Conservation (phyloP, 371 early-diverging fungal genomes). For the Thermomucor indicae-seudaticae region DNA sequence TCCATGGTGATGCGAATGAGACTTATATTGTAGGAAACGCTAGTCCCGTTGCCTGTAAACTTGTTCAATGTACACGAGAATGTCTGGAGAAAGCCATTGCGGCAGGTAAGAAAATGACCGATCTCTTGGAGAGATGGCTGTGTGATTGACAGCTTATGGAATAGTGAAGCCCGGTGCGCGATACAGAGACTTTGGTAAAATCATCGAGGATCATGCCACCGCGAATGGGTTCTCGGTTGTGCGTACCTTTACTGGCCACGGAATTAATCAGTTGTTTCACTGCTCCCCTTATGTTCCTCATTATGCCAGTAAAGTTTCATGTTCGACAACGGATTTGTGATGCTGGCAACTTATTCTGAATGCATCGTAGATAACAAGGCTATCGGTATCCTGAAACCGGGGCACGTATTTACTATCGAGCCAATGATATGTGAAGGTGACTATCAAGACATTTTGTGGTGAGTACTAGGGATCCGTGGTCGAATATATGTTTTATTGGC, state of each 20-base stretch:
- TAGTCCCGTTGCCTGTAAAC: conserved; percentile 63
- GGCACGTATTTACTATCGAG: conserved; percentile 96
- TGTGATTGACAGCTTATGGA: background rate
- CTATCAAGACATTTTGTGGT: conserved; percentile 41
- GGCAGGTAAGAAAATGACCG: conserved; percentile 51
- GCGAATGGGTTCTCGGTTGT: conserved; percentile 87
- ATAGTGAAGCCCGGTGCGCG: conserved; percentile 87
- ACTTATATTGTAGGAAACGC: conserved; percentile 87
- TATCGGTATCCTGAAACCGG: conserved; percentile 88
- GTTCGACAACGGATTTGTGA: too few species aligned
- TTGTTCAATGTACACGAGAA: conserved; percentile 74
- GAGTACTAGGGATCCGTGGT: conserved; percentile 2
- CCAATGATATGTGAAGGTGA: conserved; percentile 93
- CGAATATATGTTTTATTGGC: background rate
- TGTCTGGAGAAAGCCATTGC: conserved; percentile 89
- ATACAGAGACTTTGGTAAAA: conserved; percentile 89
- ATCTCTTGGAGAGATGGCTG: conserved; percentile 15
- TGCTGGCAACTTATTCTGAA: background rate
- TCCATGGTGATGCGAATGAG: conserved; percentile 89
- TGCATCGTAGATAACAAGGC: conserved; percentile 76
- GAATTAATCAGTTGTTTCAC: conserved; percentile 86
- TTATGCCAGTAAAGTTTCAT: conserved; percentile 73
- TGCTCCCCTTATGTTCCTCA: conserved; percentile 88
- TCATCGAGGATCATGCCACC: conserved; percentile 84
- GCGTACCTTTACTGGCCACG: conserved; percentile 92